Evolutionary conservation across 495 filamentous ascomycete species (phyloP).

Genomic region (Usnea hakonensis): DNA sequence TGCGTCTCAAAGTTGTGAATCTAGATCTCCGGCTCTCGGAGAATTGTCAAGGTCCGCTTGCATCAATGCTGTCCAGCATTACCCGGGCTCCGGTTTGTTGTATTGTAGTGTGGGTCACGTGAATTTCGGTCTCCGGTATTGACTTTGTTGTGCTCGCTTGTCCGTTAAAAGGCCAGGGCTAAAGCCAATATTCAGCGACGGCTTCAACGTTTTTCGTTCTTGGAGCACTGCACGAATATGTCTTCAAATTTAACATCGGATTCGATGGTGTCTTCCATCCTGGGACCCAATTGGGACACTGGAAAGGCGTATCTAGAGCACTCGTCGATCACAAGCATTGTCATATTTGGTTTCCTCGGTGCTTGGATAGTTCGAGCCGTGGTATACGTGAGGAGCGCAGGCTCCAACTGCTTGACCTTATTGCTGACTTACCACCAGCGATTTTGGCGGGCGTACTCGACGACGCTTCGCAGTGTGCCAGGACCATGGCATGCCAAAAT

Average conservation of each 20-base stretch:
- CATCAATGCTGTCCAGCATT: not conserved
- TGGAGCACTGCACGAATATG: not conserved
- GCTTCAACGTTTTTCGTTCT: not conserved
- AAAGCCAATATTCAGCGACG: not conserved
- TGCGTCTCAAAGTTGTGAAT: not conserved
- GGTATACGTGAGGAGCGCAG: constrained; percentile 1
- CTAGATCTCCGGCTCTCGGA: not conserved
- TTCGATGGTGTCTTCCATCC: not conserved
- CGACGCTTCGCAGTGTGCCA: constrained; percentile 11
- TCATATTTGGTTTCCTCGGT: not conserved
- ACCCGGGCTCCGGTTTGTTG: not conserved
- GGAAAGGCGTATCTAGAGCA: not conserved
- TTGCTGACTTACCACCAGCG: not conserved
- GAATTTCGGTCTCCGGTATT: constrained; percentile 10
- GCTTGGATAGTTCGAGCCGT: not conserved
- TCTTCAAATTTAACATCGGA: not conserved
- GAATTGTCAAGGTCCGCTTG: not conserved
- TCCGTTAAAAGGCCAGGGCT: not conserved
- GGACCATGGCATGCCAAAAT: constrained; percentile 15
- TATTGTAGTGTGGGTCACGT: not conserved
- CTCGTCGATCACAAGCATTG: constrained; percentile 6
- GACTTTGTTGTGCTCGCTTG: not conserved
- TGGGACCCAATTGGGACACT: not conserved
- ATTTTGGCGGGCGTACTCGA: constrained; percentile 10
- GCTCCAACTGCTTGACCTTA: not conserved